phyloP scores from a whole-genome alignment of 176 grass and related monocot genomes.

The Guadua angustifolia region DNA sequence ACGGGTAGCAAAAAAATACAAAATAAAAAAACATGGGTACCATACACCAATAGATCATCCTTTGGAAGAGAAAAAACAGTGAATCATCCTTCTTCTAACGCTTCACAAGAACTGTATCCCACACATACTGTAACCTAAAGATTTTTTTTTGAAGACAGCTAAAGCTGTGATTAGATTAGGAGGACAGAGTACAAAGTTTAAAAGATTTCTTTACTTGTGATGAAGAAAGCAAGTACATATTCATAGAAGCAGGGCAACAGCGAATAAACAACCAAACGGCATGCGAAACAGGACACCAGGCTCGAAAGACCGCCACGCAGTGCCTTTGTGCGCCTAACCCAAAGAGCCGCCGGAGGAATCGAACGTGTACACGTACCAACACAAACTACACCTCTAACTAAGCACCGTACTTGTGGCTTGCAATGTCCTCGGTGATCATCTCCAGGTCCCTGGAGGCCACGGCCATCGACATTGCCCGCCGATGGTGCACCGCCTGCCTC shows the following conservation, averaged over 20 bases:
- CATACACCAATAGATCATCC: background rate
- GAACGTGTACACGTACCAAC: background rate
- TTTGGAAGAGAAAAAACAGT: background rate
- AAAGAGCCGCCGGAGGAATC: background rate
- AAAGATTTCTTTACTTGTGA: slow-evolving; percentile 45
- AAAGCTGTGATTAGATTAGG: too few relatives aligned
- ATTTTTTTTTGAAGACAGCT: too few relatives aligned
- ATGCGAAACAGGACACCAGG: background rate
- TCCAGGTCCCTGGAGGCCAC: slow-evolving; percentile 59
- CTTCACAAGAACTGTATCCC: background rate
- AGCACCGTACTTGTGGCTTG: slow-evolving; percentile 55
- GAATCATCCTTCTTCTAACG: background rate
- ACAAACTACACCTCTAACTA: slow-evolving; percentile 5
- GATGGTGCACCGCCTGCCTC: slow-evolving; percentile 55
- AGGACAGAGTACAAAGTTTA: too few relatives aligned
- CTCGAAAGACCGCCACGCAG: background rate
- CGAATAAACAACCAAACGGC: slow-evolving; percentile 19
- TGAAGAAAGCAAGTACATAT: slow-evolving; percentile 18
- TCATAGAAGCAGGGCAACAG: slow-evolving; percentile 25
- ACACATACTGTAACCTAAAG: background rate
- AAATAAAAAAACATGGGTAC: background rate
- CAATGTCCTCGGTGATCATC: slow-evolving; percentile 59
- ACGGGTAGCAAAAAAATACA: background rate
- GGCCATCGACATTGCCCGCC: slow-evolving; percentile 64
- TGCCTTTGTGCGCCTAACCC: slow-evolving; percentile 35